Evolutionary conservation across 139 green algal genomes (phyloP).

Genomic region (Chlamydomonas sp.): DNA sequence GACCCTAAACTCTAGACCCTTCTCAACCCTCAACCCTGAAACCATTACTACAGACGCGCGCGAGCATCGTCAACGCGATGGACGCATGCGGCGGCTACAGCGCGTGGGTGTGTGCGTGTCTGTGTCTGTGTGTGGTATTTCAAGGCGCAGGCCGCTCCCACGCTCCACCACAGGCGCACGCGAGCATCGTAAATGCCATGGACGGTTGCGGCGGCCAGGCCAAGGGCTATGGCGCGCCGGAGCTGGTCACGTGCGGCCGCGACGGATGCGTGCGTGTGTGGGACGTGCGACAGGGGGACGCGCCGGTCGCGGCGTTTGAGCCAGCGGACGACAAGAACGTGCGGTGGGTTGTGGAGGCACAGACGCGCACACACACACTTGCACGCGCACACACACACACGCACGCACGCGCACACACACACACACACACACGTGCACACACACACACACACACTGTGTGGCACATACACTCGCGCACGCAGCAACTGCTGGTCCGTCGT

Average conservation of each 20-base stretch:
- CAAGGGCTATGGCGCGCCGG: conserved; percentile 60
- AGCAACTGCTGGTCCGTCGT: conserved; percentile 2
- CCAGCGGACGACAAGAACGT: conserved; percentile 48
- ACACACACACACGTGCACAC: not conserved
- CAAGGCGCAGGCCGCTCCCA: conserved; percentile 36
- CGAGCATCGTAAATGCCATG: conserved; percentile 69
- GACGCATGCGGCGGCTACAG: not conserved
- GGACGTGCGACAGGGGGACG: conserved; percentile 72
- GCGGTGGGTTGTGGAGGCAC: conserved; percentile 35
- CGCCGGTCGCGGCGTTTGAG: conserved; percentile 76
- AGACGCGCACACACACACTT: not conserved
- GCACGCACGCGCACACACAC: not conserved
- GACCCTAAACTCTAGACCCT: too few relatives aligned
- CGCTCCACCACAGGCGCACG: conserved; percentile 74
- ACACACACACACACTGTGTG: not conserved
- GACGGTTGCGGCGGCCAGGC: conserved; percentile 71
- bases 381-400: not conserved
- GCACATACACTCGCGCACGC: not conserved
- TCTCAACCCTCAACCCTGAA: too few relatives aligned
- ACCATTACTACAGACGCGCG: too few relatives aligned
- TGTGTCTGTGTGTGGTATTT: conserved; percentile 15
- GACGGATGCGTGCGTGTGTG: conserved; percentile 81
- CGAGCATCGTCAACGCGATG: not conserved
- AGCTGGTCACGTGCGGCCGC: conserved; percentile 71
- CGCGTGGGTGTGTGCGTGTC: not conserved